A percentile compares a stretch with the other conserved stretches of the same genome.
phyloP scores from a whole-genome alignment of 495 filamentous ascomycete species.

The Penicillium mononematosum region DNA sequence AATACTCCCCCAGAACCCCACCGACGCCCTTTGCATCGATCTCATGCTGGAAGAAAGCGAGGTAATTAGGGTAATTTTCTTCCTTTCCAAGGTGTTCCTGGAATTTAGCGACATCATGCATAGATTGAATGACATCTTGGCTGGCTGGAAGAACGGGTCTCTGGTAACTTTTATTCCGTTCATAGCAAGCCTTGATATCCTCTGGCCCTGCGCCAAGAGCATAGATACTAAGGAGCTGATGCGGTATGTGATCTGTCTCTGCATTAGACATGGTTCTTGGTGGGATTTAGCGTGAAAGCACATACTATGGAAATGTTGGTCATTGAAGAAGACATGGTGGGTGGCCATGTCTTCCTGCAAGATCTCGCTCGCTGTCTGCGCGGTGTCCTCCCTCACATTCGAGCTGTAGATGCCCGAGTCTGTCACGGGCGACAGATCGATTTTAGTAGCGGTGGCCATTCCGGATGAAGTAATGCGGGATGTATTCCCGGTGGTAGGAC shows the following conservation, averaged over 20 bases:
- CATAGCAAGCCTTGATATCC: slow-evolving; percentile 57
- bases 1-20: slow-evolving; percentile 57
- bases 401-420: slow-evolving; percentile 59
- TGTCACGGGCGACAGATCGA: slow-evolving; percentile 53
- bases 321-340: slow-evolving; percentile 78
- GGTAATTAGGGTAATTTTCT: slow-evolving; percentile 63
- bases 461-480: slow-evolving; percentile 20
- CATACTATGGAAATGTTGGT: slow-evolving; percentile 65
- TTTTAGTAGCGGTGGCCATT: slow-evolving; percentile 63
- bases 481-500: not conserved
- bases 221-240: slow-evolving; percentile 73
- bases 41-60: slow-evolving; percentile 70
- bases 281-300: not conserved
- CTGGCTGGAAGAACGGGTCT: slow-evolving; percentile 43
- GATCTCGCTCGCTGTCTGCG: slow-evolving; percentile 59
- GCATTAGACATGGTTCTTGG: slow-evolving; percentile 2
- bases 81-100: slow-evolving; percentile 50
- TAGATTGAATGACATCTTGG: slow-evolving; percentile 44
- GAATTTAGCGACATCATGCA: slow-evolving; percentile 54
- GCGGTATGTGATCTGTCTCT: slow-evolving; percentile 60
- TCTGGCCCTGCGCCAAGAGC: slow-evolving; percentile 64
- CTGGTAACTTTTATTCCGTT: slow-evolving; percentile 62
- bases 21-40: slow-evolving; percentile 62
- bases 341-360: slow-evolving; percentile 72
- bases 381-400: slow-evolving; percentile 54